A percentile compares a stretch with the other conserved stretches of the same genome.
phyloP scores from a whole-genome alignment of 2,329 filamentous ascomycete species.

The Monosporascus cannonballus region DNA sequence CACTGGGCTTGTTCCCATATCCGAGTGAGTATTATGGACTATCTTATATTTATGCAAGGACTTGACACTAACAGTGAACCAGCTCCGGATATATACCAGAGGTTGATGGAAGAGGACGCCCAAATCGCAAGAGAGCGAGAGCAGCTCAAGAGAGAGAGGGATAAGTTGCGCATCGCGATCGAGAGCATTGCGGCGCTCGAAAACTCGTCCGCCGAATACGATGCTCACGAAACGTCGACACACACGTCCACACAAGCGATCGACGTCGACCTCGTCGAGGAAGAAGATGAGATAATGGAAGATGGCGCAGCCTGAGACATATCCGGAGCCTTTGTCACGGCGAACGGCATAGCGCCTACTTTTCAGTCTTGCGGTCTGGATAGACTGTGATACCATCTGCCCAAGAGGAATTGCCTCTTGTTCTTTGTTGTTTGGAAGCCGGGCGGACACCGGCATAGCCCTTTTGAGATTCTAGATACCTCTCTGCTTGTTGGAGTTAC shows the following conservation, averaged over 20 bases:
- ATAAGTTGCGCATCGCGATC: conserved; percentile 42
- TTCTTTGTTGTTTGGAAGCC: too few relatives aligned
- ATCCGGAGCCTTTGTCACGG: too few relatives aligned
- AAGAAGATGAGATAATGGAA: neutral
- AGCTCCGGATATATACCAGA: conserved; percentile 28
- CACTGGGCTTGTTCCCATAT: conserved; percentile 17
- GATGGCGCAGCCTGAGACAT: neutral
- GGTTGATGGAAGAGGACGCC: conserved; percentile 44
- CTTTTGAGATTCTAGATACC: too few relatives aligned
- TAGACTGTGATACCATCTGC: too few relatives aligned
- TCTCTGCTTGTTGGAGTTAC: too few relatives aligned
- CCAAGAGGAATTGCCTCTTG: too few relatives aligned
- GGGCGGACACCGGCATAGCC: too few relatives aligned
- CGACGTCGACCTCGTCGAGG: neutral
- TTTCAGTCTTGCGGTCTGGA: too few relatives aligned
- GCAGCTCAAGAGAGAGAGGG: conserved; percentile 35
- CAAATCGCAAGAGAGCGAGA: conserved; percentile 35
- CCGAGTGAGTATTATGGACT: conserved; percentile 18
- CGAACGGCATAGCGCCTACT: too few relatives aligned
- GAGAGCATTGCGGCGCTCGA: conserved; percentile 39
- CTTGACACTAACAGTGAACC: neutral
- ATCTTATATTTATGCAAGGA: conserved; percentile 16
- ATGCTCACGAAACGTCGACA: neutral
- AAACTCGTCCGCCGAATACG: conserved; percentile 18
- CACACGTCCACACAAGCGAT: neutral